Percentiles rank a stretch among this genome's conserved stretches.
Evolutionary conservation across 2,329 filamentous ascomycete species (phyloP).

Genomic region (Canariomyces notabilis): DNA sequence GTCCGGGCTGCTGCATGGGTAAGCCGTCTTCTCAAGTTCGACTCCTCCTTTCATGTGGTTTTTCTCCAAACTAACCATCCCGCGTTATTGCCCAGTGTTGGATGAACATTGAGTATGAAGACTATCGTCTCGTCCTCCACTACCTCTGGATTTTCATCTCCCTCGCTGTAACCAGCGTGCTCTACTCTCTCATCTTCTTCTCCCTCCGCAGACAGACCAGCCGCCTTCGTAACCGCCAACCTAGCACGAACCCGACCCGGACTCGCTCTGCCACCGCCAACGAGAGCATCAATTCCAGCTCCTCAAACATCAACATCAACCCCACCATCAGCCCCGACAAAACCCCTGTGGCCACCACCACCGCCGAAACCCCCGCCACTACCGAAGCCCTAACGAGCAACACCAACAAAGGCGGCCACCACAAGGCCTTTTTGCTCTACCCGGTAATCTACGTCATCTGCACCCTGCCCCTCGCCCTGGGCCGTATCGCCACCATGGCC

Average conservation of each 20-base stretch:
- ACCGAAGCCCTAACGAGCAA: constrained; percentile 4
- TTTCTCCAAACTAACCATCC: no score
- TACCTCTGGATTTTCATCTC: constrained; percentile 57
- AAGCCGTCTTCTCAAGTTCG: constrained; percentile 11
- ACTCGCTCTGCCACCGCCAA: constrained; percentile 2
- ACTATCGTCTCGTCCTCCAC: constrained; percentile 53
- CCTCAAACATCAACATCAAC: constrained; percentile 5
- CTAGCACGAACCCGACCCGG: background rate
- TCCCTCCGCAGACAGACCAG: constrained; percentile 26
- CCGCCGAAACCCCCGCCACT: background rate
- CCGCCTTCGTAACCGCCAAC: background rate
- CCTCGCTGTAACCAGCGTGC: constrained; percentile 31
- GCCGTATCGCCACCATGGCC: constrained; percentile 54
- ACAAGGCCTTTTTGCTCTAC: constrained; percentile 52
- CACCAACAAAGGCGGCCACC: constrained; percentile 19
- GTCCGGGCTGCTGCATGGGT: constrained; percentile 52
- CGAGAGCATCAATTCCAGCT: constrained; percentile 3
- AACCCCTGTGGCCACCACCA: background rate
- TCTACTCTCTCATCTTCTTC: constrained; percentile 36
- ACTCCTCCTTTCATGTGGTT: background rate
- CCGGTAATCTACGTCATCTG: constrained; percentile 58
- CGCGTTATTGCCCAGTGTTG: constrained; percentile 45
- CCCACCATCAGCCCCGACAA: background rate
- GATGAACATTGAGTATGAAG: constrained; percentile 49
- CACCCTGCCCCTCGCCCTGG: constrained; percentile 55